These are phyloP conservation scores for Maudiozyma saulgeensis DNA, from an alignment of 805 yeast genomes.

Conservation along the genomic window DNA sequence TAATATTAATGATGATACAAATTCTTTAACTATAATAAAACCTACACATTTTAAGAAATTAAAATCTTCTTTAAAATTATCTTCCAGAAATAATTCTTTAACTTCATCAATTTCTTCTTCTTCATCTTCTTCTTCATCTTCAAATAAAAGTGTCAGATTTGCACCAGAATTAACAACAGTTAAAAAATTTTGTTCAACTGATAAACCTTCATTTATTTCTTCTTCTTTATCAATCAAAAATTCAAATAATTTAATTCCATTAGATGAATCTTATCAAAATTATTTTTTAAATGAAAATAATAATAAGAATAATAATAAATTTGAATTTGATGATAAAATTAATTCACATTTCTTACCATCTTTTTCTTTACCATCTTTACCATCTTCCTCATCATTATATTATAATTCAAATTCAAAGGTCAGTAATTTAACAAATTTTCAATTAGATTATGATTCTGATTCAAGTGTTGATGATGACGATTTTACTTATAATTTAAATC, in stretches of 20 bases:
- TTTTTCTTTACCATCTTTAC: background rate
- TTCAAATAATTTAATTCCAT: constrained; percentile 27
- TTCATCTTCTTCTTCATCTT: constrained; percentile 13
- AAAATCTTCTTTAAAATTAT: constrained; percentile 22
- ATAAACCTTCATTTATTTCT: constrained; percentile 54
- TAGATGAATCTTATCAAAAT: constrained; percentile 3
- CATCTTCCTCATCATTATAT: background rate
- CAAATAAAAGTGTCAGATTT: constrained; percentile 52
- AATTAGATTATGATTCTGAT: constrained; percentile 16
- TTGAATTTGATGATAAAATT: background rate
- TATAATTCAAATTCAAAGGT: background rate
- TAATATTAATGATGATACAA: background rate
- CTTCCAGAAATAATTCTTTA: constrained; percentile 5
- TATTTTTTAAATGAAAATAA: background rate
- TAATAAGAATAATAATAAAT: background rate
- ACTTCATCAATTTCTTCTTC: constrained; percentile 6
- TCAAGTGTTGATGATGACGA: constrained; percentile 10
- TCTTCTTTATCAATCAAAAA: constrained; percentile 48
- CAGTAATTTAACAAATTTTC: constrained; percentile 3
- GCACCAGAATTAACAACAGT: constrained; percentile 53
- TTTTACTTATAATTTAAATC: background rate
- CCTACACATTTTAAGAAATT: constrained; percentile 5
- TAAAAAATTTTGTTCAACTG: constrained; percentile 52
- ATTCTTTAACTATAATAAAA: background rate
- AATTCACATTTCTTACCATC: background rate